Percentiles rank a stretch among this genome's conserved stretches.
phyloP scores from a whole-genome alignment of 441 rosid genomes.

The Populus hybrid region DNA sequence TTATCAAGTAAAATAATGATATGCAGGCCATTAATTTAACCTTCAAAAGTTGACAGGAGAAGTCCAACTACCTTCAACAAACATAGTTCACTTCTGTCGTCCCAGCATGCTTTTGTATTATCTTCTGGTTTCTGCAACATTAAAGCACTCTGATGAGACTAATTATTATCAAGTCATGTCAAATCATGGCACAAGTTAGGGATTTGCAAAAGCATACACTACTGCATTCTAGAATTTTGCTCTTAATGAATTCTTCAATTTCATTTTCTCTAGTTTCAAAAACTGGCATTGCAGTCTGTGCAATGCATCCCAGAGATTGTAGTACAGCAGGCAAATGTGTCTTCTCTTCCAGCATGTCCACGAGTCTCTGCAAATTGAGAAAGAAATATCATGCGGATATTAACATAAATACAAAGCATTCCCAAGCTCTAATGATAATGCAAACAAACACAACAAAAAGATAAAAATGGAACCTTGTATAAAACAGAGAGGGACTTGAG shows the following conservation, averaged over 20 bases:
- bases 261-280: slow-evolving; percentile 97
- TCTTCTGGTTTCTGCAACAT: slow-evolving; percentile 65
- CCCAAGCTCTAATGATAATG: not conserved
- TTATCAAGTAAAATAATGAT: slow-evolving; percentile 1
- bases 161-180: slow-evolving; percentile 11
- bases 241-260: slow-evolving; percentile 71
- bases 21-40: not conserved
- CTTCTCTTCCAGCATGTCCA: slow-evolving; percentile 89
- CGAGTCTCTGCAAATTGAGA: slow-evolving; percentile 71
- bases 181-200: slow-evolving; percentile 25
- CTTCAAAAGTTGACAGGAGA: not conserved
- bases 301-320: slow-evolving; percentile 97
- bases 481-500: slow-evolving; percentile 95
- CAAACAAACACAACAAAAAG: not conserved
- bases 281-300: slow-evolving; percentile 97
- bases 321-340: slow-evolving; percentile 88
- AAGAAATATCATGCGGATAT: slow-evolving; percentile 21
- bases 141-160: slow-evolving; percentile 20
- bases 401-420: not conserved
- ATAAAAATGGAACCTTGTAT: slow-evolving; percentile 62
- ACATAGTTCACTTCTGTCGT: slow-evolving; percentile 79
- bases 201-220: slow-evolving; percentile 49
- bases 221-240: slow-evolving; percentile 62
- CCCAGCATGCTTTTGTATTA: slow-evolving; percentile 58
- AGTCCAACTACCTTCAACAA: slow-evolving; percentile 72